Conservation (phyloP, 1,284 basidiomycete species). For the Lignosus rhinocerotis region DNA sequence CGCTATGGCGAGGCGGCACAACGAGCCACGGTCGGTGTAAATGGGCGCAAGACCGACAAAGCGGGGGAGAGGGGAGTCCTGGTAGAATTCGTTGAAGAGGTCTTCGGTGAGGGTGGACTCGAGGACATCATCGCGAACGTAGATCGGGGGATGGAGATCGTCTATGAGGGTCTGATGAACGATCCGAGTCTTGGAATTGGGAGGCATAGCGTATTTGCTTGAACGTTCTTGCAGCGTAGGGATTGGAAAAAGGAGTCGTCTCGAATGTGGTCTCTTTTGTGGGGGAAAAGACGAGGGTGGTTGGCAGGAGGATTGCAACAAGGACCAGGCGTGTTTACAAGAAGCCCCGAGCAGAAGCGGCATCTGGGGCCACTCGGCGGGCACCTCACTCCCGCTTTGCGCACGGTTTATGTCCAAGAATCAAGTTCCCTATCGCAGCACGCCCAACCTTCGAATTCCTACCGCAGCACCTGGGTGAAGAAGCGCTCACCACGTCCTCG, state of each 20-base stretch:
- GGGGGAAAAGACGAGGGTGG: neutral
- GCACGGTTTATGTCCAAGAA: constrained; percentile 8
- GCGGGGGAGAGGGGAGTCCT: constrained; percentile 12
- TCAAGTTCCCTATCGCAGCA: neutral
- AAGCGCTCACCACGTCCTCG: neutral
- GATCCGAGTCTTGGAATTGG: constrained; percentile 2
- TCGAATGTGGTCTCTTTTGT: constrained; percentile 8
- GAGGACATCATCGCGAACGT: constrained; percentile 15
- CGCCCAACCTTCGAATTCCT: neutral
- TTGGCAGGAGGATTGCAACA: neutral
- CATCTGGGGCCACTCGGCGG: constrained; percentile 15
- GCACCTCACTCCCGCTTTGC: constrained; percentile 1
- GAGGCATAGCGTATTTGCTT: constrained; percentile 23
- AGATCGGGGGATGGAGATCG: constrained; percentile 20
- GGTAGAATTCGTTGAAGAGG: constrained; percentile 22
- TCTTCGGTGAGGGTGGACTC: constrained; percentile 27
- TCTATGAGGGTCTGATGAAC: constrained; percentile 32
- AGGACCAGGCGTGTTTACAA: constrained; percentile 12
- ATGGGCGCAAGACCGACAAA: constrained; percentile 33
- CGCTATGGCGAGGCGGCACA: constrained; percentile 31
- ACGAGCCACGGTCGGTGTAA: constrained; percentile 27
- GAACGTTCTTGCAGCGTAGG: neutral
- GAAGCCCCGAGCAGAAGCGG: constrained; percentile 9
- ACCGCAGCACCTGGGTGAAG: neutral
- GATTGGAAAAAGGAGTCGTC: constrained; percentile 7